phyloP scores from a whole-genome alignment of 768 basidiomycete genomes.

The Sporobolomyces pararoseus region DNA sequence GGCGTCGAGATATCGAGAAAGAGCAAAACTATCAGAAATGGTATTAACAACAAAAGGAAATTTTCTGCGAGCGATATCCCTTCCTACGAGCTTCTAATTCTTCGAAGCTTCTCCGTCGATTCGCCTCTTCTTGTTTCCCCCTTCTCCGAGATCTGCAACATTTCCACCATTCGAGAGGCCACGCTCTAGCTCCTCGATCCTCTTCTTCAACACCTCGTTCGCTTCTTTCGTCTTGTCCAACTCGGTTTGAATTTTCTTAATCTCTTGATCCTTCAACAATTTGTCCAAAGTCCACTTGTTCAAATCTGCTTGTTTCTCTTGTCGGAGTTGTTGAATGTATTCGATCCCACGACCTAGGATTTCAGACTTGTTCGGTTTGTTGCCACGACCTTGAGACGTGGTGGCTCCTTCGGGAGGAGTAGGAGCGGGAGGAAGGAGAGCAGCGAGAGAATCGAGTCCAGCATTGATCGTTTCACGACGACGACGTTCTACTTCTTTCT shows the following conservation, averaged over 20 bases:
- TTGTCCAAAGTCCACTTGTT: conserved; percentile 94
- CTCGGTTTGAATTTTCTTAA: neutral
- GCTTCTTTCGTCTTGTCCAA: neutral
- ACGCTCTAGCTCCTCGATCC: neutral
- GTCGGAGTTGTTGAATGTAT: conserved; percentile 86
- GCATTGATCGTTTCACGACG: conserved; percentile 94
- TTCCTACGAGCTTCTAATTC: neutral
- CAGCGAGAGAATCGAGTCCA: conserved; percentile 85
- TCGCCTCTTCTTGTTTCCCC: conserved; percentile 1
- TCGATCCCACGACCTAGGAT: conserved; percentile 82
- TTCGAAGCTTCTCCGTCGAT: neutral
- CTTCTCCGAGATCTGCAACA: neutral
- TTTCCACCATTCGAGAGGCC: neutral
- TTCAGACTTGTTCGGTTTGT: conserved; percentile 64
- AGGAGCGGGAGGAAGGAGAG: conserved; percentile 58
- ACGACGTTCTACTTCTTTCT: conserved; percentile 98
- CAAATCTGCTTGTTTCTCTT: conserved; percentile 83
- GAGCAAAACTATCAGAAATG: no score
- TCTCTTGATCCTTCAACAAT: conserved; percentile 68
- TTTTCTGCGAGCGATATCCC: no score
- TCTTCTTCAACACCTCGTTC: conserved; percentile 3
- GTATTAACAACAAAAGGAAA: no score
- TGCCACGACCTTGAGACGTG: neutral
- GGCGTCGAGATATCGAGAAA: no score
- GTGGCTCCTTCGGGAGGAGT: neutral